Conservation (phyloP, 768 basidiomycete species). For the Suillus occidentalis region DNA sequence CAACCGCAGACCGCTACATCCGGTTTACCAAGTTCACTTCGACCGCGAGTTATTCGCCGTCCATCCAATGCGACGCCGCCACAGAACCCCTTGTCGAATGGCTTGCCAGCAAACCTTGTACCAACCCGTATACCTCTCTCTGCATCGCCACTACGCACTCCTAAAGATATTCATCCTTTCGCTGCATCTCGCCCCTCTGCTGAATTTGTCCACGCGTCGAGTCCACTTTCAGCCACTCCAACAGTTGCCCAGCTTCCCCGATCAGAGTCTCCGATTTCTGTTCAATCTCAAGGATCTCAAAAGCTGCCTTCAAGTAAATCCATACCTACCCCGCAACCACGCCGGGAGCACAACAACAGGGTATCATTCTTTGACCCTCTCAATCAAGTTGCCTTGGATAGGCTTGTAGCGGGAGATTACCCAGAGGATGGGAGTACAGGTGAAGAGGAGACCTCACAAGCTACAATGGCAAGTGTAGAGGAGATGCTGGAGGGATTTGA, state of each 20-base stretch:
- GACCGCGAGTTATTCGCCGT: constrained; percentile 38
- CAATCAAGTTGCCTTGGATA: constrained; percentile 73
- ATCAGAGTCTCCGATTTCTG: constrained; percentile 17
- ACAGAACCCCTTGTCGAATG: constrained; percentile 25
- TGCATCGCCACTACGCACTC: constrained; percentile 25
- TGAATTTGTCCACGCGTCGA: constrained; percentile 21
- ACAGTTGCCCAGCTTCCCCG: constrained; percentile 17
- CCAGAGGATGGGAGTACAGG: constrained; percentile 52
- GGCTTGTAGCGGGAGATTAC: constrained; percentile 54
- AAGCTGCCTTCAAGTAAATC: constrained; percentile 29
- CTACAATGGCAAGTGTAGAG: constrained; percentile 88
- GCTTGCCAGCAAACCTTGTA: constrained; percentile 25
- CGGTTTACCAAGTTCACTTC: constrained; percentile 30
- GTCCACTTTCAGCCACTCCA: constrained; percentile 17
- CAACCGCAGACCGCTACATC: constrained; percentile 21
- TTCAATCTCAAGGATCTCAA: constrained; percentile 18
- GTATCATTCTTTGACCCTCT: constrained; percentile 82
- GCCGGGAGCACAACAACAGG: constrained; percentile 64
- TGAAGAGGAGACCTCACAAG: constrained; percentile 75
- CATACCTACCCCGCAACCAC: constrained; percentile 36
- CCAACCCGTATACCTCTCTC: constrained; percentile 23
- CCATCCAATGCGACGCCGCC: constrained; percentile 46
- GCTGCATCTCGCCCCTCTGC: constrained; percentile 18
- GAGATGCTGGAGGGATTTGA: constrained; percentile 99
- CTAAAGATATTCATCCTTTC: constrained; percentile 12